Evolutionary conservation across 148 eudicot genomes (phyloP).

Genomic region (Euryodendron excelsum): DNA sequence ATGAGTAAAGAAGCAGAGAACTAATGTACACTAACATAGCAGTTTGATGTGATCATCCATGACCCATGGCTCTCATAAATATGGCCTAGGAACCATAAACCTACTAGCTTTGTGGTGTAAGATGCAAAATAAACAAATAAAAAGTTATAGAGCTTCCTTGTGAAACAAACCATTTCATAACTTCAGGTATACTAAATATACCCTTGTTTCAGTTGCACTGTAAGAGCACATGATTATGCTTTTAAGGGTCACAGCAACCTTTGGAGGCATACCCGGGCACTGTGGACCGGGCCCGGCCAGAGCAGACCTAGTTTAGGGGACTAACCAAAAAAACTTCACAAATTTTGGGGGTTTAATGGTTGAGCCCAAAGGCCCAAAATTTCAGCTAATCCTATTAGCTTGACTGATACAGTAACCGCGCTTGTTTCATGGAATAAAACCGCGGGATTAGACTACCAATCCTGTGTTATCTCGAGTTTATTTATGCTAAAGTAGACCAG

Average conservation of each 20-base stretch:
- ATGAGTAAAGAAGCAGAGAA: too few relatives aligned
- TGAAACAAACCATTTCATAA: background rate
- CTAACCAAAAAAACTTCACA: background rate
- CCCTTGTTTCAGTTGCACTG: background rate
- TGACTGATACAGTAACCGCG: too few relatives aligned
- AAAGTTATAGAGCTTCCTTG: too few relatives aligned
- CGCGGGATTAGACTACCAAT: too few relatives aligned
- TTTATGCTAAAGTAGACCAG: too few relatives aligned
- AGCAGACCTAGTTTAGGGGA: background rate
- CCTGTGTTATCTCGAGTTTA: too few relatives aligned
- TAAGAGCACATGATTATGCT: background rate
- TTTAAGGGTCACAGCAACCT: background rate
- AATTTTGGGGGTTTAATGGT: too few relatives aligned
- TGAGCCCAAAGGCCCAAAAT: too few relatives aligned
- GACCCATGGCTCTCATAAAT: background rate
- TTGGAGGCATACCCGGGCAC: too few relatives aligned
- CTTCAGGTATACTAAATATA: background rate
- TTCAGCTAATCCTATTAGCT: too few relatives aligned
- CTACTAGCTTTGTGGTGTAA: background rate
- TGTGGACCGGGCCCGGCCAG: too few relatives aligned
- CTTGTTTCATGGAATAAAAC: too few relatives aligned
- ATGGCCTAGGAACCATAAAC: conserved; percentile 4
- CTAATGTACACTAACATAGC: background rate
- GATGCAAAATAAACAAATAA: background rate
- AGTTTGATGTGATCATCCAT: conserved; percentile 10